Conservation (phyloP, 768 basidiomycete species). For the Kwoniella shandongensis region DNA sequence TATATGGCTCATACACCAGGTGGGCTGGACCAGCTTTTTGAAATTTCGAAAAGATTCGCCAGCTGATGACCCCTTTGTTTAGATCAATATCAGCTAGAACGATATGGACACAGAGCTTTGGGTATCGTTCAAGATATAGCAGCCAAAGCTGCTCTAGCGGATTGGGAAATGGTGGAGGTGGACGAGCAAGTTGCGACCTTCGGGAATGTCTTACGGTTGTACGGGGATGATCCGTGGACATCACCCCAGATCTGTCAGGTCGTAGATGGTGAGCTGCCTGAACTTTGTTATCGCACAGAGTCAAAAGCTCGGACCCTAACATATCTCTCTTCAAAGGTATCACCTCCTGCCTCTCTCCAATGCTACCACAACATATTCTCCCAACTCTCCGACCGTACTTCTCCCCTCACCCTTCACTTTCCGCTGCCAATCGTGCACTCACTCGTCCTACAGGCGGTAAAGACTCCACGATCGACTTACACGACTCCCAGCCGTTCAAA, state of each 20-base stretch:
- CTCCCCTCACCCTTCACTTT: constrained; percentile 40
- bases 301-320: neutral
- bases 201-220: constrained; percentile 13
- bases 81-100: constrained; percentile 5
- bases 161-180: constrained; percentile 8
- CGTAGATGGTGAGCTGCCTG: constrained; percentile 8
- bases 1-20: constrained; percentile 27
- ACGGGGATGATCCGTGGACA: constrained; percentile 12
- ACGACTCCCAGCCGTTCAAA: constrained; percentile 41
- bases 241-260: constrained; percentile 2
- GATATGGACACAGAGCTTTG: constrained; percentile 2
- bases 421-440: constrained; percentile 34
- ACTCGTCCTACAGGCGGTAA: constrained; percentile 33
- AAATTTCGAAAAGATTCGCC: neutral
- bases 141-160: neutral
- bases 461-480: constrained; percentile 35
- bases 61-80: neutral
- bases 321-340: constrained; percentile 1
- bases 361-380: constrained; percentile 6
- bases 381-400: constrained; percentile 27
- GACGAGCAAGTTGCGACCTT: constrained; percentile 8
- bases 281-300: neutral
- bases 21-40: constrained; percentile 7
- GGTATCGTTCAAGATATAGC: neutral
- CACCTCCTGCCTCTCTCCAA: neutral